Evolutionary conservation across 2,329 filamentous ascomycete genomes (phyloP).

Genomic region (Fusarium transvaalense): DNA sequence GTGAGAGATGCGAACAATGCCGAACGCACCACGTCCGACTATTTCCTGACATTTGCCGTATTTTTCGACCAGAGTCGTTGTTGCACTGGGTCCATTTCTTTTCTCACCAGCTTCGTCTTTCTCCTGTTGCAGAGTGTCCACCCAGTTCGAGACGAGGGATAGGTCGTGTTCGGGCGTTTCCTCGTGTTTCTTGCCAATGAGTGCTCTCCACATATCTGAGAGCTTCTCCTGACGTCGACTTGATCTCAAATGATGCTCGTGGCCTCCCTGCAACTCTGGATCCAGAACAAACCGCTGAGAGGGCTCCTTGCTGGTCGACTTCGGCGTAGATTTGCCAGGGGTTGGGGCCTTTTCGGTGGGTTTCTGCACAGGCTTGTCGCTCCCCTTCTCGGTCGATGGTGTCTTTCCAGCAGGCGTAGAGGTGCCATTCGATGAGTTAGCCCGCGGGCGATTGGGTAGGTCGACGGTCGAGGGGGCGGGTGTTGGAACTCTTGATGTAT

Average conservation of each 20-base stretch:
- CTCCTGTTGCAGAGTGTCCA: slow-evolving; percentile 90
- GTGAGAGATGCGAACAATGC: slow-evolving; percentile 97
- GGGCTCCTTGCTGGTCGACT: slow-evolving; percentile 52
- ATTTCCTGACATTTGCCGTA: slow-evolving; percentile 99
- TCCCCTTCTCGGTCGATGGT: slow-evolving; percentile 57
- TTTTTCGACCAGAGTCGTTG: slow-evolving; percentile 85
- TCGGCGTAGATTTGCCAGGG: slow-evolving; percentile 49
- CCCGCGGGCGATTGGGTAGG: slow-evolving; percentile 51
- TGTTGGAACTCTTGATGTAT: slow-evolving; percentile 54
- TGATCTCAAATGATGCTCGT: slow-evolving; percentile 90
- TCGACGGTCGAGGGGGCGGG: slow-evolving; percentile 55
- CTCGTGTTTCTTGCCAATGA: slow-evolving; percentile 88
- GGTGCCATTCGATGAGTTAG: slow-evolving; percentile 52
- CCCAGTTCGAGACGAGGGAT: slow-evolving; percentile 95
- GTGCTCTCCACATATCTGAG: slow-evolving; percentile 87
- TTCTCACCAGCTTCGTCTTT: slow-evolving; percentile 87
- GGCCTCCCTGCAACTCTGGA: slow-evolving; percentile 72
- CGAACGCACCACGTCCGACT: slow-evolving; percentile 94
- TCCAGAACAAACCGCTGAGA: slow-evolving; percentile 66
- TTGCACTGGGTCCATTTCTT: slow-evolving; percentile 79
- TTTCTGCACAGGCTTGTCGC: slow-evolving; percentile 40
- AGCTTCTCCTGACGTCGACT: slow-evolving; percentile 95
- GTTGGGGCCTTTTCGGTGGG: slow-evolving; percentile 47
- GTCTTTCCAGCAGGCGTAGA: slow-evolving; percentile 60
- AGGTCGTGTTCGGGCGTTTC: slow-evolving; percentile 81